phyloP scores from a whole-genome alignment of 495 filamentous ascomycete genomes.

The Penicillium cinerascens region DNA sequence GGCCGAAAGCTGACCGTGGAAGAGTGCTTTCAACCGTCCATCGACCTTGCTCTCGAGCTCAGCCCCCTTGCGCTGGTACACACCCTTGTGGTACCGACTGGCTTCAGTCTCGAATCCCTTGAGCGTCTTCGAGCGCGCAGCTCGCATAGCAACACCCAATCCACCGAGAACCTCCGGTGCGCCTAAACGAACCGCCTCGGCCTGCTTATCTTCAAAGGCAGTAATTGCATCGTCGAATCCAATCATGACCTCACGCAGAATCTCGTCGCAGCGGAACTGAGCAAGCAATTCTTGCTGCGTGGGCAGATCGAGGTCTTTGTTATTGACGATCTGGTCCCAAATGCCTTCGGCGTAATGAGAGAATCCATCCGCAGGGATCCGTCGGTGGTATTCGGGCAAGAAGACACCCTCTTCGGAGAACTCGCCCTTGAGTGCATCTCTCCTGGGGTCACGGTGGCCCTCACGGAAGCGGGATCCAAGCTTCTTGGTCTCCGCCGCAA shows the following conservation, averaged over 20 bases:
- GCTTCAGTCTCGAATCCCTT: conserved; percentile 86
- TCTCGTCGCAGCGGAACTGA: conserved; percentile 97
- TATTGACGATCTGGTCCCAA: conserved; percentile 98
- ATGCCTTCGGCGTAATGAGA: conserved; percentile 87
- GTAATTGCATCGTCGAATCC: conserved; percentile 76
- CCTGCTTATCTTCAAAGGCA: conserved; percentile 84
- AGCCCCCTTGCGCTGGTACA: conserved; percentile 77
- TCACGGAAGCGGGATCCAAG: conserved; percentile 78
- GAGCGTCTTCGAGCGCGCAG: conserved; percentile 66
- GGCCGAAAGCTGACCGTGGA: conserved; percentile 79
- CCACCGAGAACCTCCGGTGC: conserved; percentile 68
- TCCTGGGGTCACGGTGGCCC: conserved; percentile 64
- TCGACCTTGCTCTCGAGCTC: conserved; percentile 88
- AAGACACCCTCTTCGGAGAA: conserved; percentile 80
- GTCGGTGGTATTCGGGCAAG: conserved; percentile 87
- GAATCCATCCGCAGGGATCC: conserved; percentile 95
- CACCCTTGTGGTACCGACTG: conserved; percentile 91
- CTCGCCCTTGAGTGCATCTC: conserved; percentile 51
- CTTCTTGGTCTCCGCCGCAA: conserved; percentile 73
- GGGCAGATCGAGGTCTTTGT: conserved; percentile 95
- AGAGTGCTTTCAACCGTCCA: conserved; percentile 77
- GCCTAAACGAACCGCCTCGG: conserved; percentile 66
- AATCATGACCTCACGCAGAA: conserved; percentile 77
- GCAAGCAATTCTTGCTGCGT: conserved; percentile 96
- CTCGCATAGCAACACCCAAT: conserved; percentile 71